Evolutionary conservation across 2,329 filamentous ascomycete species (phyloP).

Genomic region (Tolypocladium cylindrosporum): DNA sequence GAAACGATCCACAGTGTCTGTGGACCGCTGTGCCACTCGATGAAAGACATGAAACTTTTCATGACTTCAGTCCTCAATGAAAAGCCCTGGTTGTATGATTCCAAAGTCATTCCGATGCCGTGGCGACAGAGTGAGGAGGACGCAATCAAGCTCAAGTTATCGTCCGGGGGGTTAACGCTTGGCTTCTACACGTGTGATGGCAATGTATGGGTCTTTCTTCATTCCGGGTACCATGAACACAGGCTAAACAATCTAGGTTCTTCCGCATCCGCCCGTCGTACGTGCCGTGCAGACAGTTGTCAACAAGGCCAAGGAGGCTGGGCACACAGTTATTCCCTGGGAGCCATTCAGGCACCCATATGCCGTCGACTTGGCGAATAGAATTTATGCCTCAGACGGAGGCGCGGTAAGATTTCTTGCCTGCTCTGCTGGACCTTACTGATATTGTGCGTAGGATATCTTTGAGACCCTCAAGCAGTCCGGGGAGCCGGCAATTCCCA

Average conservation of each 20-base stretch:
- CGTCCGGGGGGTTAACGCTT: conserved; percentile 13
- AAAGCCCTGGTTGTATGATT: conserved; percentile 25
- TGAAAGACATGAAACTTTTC: conserved; percentile 10
- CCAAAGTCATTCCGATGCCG: conserved; percentile 22
- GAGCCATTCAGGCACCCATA: conserved; percentile 17
- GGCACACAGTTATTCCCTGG: conserved; percentile 20
- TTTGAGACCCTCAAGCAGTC: conserved; percentile 14
- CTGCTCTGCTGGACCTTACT: background rate
- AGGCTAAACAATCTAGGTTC: background rate
- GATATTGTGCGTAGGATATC: conserved; percentile 13
- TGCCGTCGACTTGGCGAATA: conserved; percentile 14
- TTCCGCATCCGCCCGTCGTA: background rate
- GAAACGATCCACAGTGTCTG: conserved; percentile 21
- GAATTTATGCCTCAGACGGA: conserved; percentile 18
- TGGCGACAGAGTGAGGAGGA: conserved; percentile 23
- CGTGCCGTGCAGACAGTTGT: conserved; percentile 16
- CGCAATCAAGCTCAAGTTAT: conserved; percentile 10
- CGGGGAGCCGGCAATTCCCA: conserved; percentile 26
- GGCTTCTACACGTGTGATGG: conserved; percentile 22
- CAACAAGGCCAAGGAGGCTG: conserved; percentile 12
- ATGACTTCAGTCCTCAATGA: conserved; percentile 18
- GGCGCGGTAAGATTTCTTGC: conserved; percentile 11
- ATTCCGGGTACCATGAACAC: background rate
- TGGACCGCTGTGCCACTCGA: conserved; percentile 20
- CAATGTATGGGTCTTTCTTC: background rate